phyloP scores from a whole-genome alignment of 2,329 filamentous ascomycete species.

The Daldinia sp. region DNA sequence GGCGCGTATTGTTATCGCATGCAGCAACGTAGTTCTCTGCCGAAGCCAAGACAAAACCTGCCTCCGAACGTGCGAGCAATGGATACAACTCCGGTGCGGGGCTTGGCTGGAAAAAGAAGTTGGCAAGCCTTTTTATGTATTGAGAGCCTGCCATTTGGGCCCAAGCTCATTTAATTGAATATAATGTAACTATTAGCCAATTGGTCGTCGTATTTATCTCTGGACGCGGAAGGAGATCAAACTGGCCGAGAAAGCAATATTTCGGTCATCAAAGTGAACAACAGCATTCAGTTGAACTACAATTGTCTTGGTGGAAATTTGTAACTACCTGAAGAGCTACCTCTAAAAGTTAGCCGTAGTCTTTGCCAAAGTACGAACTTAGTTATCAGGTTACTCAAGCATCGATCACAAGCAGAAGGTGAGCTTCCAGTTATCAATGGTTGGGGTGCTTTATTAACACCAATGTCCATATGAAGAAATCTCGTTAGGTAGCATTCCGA shows the following conservation, averaged over 20 bases:
- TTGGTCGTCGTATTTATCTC: conserved; percentile 10
- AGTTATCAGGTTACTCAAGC: background rate
- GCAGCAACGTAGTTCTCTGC: conserved; percentile 24
- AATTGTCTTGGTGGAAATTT: background rate
- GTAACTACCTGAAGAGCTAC: background rate
- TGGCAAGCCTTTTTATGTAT: conserved; percentile 27
- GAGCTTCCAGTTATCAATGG: background rate
- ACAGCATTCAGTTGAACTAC: background rate
- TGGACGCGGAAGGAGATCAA: conserved; percentile 10
- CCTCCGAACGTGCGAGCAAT: conserved; percentile 28
- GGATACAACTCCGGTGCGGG: conserved; percentile 41
- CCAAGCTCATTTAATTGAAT: conserved; percentile 31
- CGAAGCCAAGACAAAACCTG: conserved; percentile 38
- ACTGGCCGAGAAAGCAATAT: background rate
- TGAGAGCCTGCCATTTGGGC: conserved; percentile 11
- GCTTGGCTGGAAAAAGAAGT: conserved; percentile 37
- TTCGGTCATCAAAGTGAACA: background rate
- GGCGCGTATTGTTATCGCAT: conserved; percentile 18
- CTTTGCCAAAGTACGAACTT: background rate
- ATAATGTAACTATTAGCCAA: conserved; percentile 33
- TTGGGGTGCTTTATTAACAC: background rate
- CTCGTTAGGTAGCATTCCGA: conserved; percentile 9
- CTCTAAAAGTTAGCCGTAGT: background rate
- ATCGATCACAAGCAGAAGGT: background rate
- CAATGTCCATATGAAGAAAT: conserved; percentile 3